Evolutionary conservation across 2,329 filamentous ascomycete genomes (phyloP).

Genomic region (Cladosporium sp.): DNA sequence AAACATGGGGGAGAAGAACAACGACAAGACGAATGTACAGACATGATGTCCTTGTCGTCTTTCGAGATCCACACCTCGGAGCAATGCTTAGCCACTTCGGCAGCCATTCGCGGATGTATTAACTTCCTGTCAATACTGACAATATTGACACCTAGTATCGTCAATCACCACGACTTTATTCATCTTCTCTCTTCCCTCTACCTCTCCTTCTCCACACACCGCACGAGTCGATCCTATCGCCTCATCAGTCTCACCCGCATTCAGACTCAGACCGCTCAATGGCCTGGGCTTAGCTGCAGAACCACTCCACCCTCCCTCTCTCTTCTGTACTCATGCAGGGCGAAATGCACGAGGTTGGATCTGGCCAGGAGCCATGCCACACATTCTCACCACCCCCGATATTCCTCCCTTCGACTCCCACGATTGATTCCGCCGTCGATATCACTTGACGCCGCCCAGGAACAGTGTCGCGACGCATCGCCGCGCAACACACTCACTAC

Average conservation of each 20-base stretch:
- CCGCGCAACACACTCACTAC: too few relatives aligned
- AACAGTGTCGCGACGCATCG: background rate
- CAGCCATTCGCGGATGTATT: conserved; percentile 3
- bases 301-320: background rate
- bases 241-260: conserved; percentile 11
- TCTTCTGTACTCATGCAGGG: background rate
- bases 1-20: background rate
- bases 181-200: background rate
- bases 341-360: background rate
- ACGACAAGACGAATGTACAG: background rate
- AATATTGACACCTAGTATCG: too few relatives aligned
- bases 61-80: background rate
- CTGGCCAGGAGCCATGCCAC: background rate
- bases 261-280: background rate
- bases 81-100: conserved; percentile 6
- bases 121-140: too few relatives aligned
- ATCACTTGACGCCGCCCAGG: background rate
- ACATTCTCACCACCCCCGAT: background rate
- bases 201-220: background rate
- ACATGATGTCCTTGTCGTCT: background rate
- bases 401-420: background rate
- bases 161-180: background rate
- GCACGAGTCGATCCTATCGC: background rate
- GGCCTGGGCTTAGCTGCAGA: conserved; percentile 5
- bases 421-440: too few relatives aligned